phyloP scores from a whole-genome alignment of 257 asterid species.

The Voacanga thouarsii region DNA sequence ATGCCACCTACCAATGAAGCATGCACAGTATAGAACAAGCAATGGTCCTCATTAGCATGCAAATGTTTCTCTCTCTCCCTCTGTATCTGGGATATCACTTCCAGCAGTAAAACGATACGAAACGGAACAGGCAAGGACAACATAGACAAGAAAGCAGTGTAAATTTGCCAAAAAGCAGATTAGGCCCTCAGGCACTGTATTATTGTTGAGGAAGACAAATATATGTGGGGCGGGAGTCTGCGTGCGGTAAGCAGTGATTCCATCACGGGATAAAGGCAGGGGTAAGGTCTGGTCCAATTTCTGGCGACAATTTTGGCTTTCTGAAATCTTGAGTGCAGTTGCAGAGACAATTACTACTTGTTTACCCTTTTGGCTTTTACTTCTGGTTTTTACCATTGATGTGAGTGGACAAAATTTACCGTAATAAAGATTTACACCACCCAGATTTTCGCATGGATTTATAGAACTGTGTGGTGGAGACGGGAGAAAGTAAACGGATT shows the following conservation, averaged over 20 bases:
- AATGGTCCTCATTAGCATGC: background rate
- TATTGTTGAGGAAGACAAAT: background rate
- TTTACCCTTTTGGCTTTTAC: background rate
- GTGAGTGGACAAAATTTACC: background rate
- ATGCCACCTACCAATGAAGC: background rate
- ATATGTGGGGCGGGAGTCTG: background rate
- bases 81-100: background rate
- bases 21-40: background rate
- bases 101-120: background rate
- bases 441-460: background rate
- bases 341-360: slow-evolving; percentile 4
- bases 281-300: background rate
- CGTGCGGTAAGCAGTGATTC: background rate
- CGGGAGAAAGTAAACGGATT: background rate
- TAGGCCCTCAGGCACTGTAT: background rate
- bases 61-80: background rate
- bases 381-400: background rate
- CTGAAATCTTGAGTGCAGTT: background rate
- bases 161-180: background rate
- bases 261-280: background rate
- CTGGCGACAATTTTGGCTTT: background rate
- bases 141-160: background rate
- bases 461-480: background rate
- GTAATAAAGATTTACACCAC: background rate
- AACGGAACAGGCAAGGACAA: background rate